A percentile compares a stretch with the other conserved stretches of the same genome.
These are phyloP conservation scores for Eurotiales sp. DNA, from an alignment of 2,329 filamentous ascomycete genomes.

Conservation along the genomic window DNA sequence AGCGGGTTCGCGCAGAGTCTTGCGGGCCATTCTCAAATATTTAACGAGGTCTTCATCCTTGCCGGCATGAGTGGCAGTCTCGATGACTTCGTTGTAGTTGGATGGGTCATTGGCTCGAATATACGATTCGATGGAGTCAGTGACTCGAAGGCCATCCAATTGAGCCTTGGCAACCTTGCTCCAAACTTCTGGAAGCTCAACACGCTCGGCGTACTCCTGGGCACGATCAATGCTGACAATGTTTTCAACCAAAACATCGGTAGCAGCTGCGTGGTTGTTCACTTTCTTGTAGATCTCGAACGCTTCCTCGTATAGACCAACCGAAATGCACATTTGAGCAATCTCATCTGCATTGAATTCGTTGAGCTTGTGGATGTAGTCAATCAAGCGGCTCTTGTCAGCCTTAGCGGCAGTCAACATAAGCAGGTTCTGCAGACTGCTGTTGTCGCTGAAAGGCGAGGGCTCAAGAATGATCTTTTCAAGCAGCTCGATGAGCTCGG, in stretches of 20 bases:
- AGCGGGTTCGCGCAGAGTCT: conserved; percentile 87
- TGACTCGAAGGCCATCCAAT: conserved; percentile 87
- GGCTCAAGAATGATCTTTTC: conserved; percentile 99
- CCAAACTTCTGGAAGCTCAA: conserved; percentile 94
- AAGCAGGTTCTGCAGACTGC: conserved; percentile 90
- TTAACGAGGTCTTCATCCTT: conserved; percentile 98
- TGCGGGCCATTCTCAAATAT: conserved; percentile 93
- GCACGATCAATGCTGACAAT: conserved; percentile 97
- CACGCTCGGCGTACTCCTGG: conserved; percentile 89
- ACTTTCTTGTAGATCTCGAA: conserved; percentile 99
- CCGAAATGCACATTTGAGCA: conserved; percentile 85
- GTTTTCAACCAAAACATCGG: conserved; percentile 89
- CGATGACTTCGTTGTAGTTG: conserved; percentile 94
- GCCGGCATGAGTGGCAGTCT: conserved; percentile 88
- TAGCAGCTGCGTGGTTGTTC: conserved; percentile 78
- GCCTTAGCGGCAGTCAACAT: conserved; percentile 96
- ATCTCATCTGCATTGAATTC: conserved; percentile 91
- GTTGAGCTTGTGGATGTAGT: conserved; percentile 89
- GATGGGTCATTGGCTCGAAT: conserved; percentile 90
- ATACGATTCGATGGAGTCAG: conserved; percentile 93
- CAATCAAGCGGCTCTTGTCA: conserved; percentile 90
- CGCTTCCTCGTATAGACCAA: conserved; percentile 92
- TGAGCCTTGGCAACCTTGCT: conserved; percentile 98
- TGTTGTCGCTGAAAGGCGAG: conserved; percentile 97
- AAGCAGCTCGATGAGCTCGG: conserved; percentile 91